Evolutionary conservation across 768 basidiomycete species (phyloP).

Genomic region (Scleroderma citrinum): DNA sequence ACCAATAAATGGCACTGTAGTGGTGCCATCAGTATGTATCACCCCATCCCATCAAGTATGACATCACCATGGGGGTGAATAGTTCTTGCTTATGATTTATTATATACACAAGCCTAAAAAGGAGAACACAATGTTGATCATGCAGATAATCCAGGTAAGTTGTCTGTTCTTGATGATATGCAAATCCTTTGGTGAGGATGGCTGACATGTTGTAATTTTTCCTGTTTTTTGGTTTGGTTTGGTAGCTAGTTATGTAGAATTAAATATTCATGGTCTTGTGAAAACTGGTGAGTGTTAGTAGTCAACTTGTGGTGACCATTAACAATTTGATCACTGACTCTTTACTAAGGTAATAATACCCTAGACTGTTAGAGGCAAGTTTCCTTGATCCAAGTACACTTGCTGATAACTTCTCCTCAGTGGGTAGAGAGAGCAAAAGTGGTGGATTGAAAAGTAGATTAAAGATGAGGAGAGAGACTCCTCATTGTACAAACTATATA

Average conservation of each 20-base stretch:
- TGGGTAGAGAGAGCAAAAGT: too few relatives aligned
- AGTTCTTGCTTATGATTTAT: slow-evolving; percentile 23
- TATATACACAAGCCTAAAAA: slow-evolving; percentile 1
- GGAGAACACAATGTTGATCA: not conserved
- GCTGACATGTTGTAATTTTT: slow-evolving; percentile 34
- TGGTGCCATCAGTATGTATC: slow-evolving; percentile 33
- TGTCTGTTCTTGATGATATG: slow-evolving; percentile 19
- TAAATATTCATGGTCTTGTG: slow-evolving; percentile 28
- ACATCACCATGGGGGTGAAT: slow-evolving; percentile 32
- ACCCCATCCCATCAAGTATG: slow-evolving; percentile 39
- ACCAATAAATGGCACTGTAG: slow-evolving; percentile 33
- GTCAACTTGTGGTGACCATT: too few relatives aligned
- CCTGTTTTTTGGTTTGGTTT: slow-evolving; percentile 34
- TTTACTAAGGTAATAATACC: too few relatives aligned
- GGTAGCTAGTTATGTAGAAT: slow-evolving; percentile 36
- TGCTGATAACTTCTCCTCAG: too few relatives aligned
- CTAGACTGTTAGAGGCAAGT: too few relatives aligned
- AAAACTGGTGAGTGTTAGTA: slow-evolving; percentile 30
- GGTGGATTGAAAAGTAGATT: too few relatives aligned
- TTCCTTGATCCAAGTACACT: too few relatives aligned
- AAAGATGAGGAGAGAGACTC: too few relatives aligned
- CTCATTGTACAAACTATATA: too few relatives aligned
- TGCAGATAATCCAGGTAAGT: not conserved
- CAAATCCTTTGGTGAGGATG: slow-evolving; percentile 27
- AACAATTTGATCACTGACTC: too few relatives aligned